Evolutionary conservation across 306 rosid species (phyloP).

Genomic region (Comarum palustre): DNA sequence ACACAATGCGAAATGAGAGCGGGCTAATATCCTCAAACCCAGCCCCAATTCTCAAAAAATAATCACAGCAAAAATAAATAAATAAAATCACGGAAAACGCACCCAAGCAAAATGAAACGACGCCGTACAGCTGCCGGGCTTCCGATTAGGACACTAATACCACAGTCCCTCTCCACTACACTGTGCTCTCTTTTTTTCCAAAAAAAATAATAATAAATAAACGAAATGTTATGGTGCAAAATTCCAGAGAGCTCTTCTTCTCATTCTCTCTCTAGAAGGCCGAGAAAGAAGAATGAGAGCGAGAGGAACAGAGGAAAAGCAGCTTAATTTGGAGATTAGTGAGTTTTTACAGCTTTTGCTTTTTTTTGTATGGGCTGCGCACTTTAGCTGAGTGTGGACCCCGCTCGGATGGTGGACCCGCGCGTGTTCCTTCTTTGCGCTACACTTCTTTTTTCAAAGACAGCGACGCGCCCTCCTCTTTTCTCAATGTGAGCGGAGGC

Average conservation of each 20-base stretch:
- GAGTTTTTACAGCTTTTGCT: slow-evolving; percentile 2
- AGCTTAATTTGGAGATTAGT: not conserved
- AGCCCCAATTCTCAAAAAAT: slow-evolving; percentile 2
- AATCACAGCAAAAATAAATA: not conserved
- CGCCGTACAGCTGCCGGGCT: not conserved
- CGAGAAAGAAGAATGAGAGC: not conserved
- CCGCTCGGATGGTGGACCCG: slow-evolving; percentile 34
- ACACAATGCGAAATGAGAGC: slow-evolving; percentile 16
- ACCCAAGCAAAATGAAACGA: slow-evolving; percentile 29
- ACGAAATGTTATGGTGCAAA: slow-evolving; percentile 12
- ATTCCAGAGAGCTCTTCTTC: not conserved
- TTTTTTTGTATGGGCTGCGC: slow-evolving; percentile 30
- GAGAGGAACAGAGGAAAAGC: not conserved
- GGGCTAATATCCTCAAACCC: slow-evolving; percentile 30
- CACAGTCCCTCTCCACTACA: no score
- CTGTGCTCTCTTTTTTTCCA: not conserved
- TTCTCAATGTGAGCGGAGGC: not conserved
- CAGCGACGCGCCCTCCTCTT: slow-evolving; percentile 22
- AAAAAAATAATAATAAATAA: slow-evolving; percentile 6
- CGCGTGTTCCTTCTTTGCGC: slow-evolving; percentile 52
- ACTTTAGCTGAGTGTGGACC: slow-evolving; percentile 27
- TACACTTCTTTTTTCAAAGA: slow-evolving; percentile 51
- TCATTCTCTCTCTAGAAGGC: slow-evolving; percentile 11
- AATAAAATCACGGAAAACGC: slow-evolving; percentile 24
- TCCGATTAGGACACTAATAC: no score